A percentile compares a stretch with the other conserved stretches of the same genome.
phyloP scores from a whole-genome alignment of 2,329 filamentous ascomycete genomes.

The Ophiostoma tasmaniense region DNA sequence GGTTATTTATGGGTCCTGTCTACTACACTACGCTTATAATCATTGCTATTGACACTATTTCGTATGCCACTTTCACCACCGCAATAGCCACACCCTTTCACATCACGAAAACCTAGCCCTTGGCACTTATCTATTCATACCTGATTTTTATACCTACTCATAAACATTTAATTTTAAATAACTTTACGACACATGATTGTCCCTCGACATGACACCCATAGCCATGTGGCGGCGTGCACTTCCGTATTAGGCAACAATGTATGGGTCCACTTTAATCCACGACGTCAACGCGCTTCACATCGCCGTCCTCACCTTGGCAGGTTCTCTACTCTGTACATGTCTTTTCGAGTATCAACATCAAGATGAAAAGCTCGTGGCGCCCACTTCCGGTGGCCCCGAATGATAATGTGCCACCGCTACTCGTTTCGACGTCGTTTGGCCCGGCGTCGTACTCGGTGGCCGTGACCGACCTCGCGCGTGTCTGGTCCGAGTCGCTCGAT shows the following conservation, averaged over 20 bases:
- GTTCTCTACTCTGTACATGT: background rate
- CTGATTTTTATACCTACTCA: too few relatives aligned
- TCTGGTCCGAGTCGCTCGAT: constrained; percentile 63
- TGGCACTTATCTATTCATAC: too few relatives aligned
- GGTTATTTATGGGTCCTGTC: too few relatives aligned
- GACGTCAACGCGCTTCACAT: background rate
- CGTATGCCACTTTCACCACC: too few relatives aligned
- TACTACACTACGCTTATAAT: too few relatives aligned
- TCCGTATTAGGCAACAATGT: background rate
- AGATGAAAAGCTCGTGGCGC: constrained; percentile 16
- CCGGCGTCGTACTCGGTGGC: constrained; percentile 51
- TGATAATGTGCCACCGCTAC: constrained; percentile 34
- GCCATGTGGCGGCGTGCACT: background rate
- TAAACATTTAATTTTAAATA: too few relatives aligned
- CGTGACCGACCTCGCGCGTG: constrained; percentile 61
- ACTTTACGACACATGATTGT: too few relatives aligned
- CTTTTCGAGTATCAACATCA: background rate
- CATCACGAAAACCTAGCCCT: too few relatives aligned
- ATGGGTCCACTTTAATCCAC: background rate
- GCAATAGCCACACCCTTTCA: too few relatives aligned
- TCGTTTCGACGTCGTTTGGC: constrained; percentile 52
- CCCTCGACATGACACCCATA: background rate
- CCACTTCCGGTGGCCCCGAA: constrained; percentile 18
- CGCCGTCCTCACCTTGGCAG: background rate
- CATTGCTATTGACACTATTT: too few relatives aligned